Conservation (phyloP, 2,329 filamentous ascomycete genomes). For the Talaromyces verruculosus region DNA sequence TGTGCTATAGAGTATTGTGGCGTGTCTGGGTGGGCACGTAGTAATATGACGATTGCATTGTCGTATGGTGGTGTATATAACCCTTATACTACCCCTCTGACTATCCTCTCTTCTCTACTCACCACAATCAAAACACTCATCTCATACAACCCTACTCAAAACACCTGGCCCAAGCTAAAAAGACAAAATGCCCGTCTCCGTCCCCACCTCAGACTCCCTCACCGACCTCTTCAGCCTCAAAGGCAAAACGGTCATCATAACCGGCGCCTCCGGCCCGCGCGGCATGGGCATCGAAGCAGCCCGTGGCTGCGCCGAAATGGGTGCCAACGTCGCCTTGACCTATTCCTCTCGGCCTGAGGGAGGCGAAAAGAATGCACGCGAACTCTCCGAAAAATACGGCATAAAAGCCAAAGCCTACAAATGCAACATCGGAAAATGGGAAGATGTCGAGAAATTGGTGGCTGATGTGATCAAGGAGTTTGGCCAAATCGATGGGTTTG, state of each 20-base stretch:
- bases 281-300: conserved; percentile 69
- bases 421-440: conserved; percentile 59
- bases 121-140: background rate
- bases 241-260: conserved; percentile 50
- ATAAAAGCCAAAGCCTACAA: conserved; percentile 69
- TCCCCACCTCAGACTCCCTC: conserved; percentile 37
- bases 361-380: conserved; percentile 65
- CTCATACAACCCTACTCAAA: too few species aligned
- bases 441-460: conserved; percentile 58
- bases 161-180: background rate
- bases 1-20: background rate
- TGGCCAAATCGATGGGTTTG: conserved; percentile 65
- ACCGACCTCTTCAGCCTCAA: conserved; percentile 50
- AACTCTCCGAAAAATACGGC: conserved; percentile 60
- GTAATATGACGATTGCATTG: background rate
- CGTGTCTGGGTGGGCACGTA: background rate
- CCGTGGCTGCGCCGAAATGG: conserved; percentile 64
- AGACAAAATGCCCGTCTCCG: conserved; percentile 38
- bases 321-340: conserved; percentile 65
- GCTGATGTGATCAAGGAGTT: conserved; percentile 66
- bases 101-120: background rate
- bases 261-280: conserved; percentile 58
- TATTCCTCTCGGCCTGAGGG: conserved; percentile 62
- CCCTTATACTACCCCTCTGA: background rate
- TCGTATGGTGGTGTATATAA: background rate